Conservation (phyloP, 2,329 filamentous ascomycete species). For the Verticillium isaacii region DNA sequence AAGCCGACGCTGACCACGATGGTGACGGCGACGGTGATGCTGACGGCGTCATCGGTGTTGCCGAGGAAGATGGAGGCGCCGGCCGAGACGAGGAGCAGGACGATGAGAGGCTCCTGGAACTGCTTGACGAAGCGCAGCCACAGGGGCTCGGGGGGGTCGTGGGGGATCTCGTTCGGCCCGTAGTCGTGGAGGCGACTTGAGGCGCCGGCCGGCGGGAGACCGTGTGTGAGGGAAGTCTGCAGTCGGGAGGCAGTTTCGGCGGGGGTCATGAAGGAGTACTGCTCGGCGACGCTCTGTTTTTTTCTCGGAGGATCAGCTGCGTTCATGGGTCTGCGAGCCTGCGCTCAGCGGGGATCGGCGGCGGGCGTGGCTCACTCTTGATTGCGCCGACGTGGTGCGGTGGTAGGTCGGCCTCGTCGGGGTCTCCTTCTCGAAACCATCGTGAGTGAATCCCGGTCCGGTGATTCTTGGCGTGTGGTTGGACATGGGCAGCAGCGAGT, state of each 20-base stretch:
- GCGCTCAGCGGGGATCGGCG: not conserved
- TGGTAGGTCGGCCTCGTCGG: slow-evolving; percentile 31
- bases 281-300: slow-evolving; percentile 48
- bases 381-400: slow-evolving; percentile 50
- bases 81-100: slow-evolving; percentile 86
- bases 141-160: slow-evolving; percentile 87
- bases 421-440: slow-evolving; percentile 21
- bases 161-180: slow-evolving; percentile 90
- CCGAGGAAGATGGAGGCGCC: slow-evolving; percentile 84
- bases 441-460: slow-evolving; percentile 15
- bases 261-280: slow-evolving; percentile 64
- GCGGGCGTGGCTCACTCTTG: slow-evolving; percentile 38
- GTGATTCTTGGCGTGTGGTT: slow-evolving; percentile 22
- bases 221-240: slow-evolving; percentile 76
- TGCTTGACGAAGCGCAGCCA: slow-evolving; percentile 96
- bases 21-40: slow-evolving; percentile 91
- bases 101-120: slow-evolving; percentile 91
- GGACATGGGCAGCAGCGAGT: slow-evolving; percentile 27
- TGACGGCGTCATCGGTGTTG: slow-evolving; percentile 91
- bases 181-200: slow-evolving; percentile 72
- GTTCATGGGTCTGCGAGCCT: not conserved
- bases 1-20: slow-evolving; percentile 97
- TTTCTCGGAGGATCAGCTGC: not conserved
- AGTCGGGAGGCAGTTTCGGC: slow-evolving; percentile 74
- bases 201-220: slow-evolving; percentile 77